Percentiles rank a stretch among this genome's conserved stretches.
Evolutionary conservation across 2,329 filamentous ascomycete species (phyloP).

Genomic region (Reticulascus tulasneorum): DNA sequence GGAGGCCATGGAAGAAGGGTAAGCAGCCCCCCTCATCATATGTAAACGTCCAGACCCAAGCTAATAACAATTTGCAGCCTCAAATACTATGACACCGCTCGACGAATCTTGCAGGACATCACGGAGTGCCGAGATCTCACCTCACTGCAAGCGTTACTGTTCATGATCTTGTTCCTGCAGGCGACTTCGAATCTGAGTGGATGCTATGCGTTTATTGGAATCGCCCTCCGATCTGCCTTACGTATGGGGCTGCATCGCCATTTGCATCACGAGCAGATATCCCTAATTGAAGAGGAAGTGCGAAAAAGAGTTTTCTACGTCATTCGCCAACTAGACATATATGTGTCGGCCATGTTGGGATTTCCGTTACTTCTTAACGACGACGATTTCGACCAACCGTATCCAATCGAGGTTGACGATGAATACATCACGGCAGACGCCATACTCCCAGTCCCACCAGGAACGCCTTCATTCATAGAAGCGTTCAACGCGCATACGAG

Average conservation of each 20-base stretch:
- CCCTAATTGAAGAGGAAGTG: slow-evolving; percentile 60
- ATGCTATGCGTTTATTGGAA: slow-evolving; percentile 77
- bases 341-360: slow-evolving; percentile 63
- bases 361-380: slow-evolving; percentile 60
- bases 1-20: slow-evolving; percentile 54
- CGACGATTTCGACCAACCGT: slow-evolving; percentile 64
- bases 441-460: slow-evolving; percentile 51
- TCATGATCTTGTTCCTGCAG: slow-evolving; percentile 78
- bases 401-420: slow-evolving; percentile 63
- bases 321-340: slow-evolving; percentile 67
- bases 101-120: slow-evolving; percentile 61
- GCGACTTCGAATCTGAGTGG: slow-evolving; percentile 73
- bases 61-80: slow-evolving; percentile 45
- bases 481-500: slow-evolving; percentile 64
- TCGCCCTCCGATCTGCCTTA: slow-evolving; percentile 71
- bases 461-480: slow-evolving; percentile 56
- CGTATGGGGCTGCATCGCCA: slow-evolving; percentile 75
- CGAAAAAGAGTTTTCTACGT: slow-evolving; percentile 64
- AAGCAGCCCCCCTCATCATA: slow-evolving; percentile 18
- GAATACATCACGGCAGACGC: slow-evolving; percentile 60
- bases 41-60: background rate
- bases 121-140: slow-evolving; percentile 69
- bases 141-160: slow-evolving; percentile 71
- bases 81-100: slow-evolving; percentile 69
- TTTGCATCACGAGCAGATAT: slow-evolving; percentile 59